Percentiles rank a stretch among this genome's conserved stretches.
These are phyloP conservation scores for Saposhnikovia divaricata DNA, from an alignment of 129 eudicot species.

Conservation along the genomic window DNA sequence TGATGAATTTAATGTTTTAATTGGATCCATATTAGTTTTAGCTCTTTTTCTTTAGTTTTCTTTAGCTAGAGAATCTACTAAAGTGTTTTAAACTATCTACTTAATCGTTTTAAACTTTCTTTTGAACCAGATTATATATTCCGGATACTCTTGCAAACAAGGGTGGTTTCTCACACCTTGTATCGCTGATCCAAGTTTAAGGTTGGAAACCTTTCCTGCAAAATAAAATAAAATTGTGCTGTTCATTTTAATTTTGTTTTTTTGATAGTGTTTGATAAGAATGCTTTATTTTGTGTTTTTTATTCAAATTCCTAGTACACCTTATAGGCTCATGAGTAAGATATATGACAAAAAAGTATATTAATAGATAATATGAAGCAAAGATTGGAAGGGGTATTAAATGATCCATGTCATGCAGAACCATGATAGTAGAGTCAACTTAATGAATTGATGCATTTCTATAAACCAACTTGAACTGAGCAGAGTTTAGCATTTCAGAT, in stretches of 20 bases:
- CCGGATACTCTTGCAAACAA: slow-evolving; percentile 77
- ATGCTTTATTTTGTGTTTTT: background rate
- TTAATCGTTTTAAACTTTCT: background rate
- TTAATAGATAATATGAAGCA: background rate
- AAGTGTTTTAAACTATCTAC: background rate
- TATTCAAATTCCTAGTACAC: background rate
- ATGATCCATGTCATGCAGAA: background rate
- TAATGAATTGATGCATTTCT: background rate
- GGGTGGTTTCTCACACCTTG: slow-evolving; percentile 94
- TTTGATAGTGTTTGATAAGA: background rate
- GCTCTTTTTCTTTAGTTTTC: background rate
- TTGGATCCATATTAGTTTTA: no score
- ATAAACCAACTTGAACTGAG: background rate
- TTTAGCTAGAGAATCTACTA: background rate
- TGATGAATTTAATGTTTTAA: background rate
- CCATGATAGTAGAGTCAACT: background rate
- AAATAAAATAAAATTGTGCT: background rate
- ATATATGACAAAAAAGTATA: background rate
- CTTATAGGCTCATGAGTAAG: background rate
- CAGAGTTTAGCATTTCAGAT: background rate
- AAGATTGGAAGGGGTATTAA: background rate
- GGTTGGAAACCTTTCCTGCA: slow-evolving; percentile 28
- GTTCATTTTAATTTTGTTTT: background rate
- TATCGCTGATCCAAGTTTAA: slow-evolving; percentile 68
- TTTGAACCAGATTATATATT: slow-evolving; percentile 56